These are phyloP conservation scores for Mycothermus thermophilus DNA, from an alignment of 495 filamentous ascomycete genomes.

Conservation along the genomic window DNA sequence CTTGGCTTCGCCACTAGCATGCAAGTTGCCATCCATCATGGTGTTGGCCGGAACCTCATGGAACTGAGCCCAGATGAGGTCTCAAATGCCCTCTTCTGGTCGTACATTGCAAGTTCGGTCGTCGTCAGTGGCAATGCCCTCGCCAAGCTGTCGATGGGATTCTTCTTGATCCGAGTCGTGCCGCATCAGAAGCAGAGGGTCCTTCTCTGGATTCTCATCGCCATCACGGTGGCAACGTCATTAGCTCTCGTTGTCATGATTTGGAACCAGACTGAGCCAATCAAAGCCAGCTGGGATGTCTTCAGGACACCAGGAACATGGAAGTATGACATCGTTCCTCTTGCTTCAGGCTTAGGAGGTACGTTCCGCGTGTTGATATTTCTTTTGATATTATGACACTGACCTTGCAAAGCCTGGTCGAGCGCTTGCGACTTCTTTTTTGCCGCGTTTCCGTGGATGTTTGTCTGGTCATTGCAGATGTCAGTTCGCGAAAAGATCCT, in stretches of 20 bases:
- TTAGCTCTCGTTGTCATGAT: slow-evolving; percentile 20
- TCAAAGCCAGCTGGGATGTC: slow-evolving; percentile 24
- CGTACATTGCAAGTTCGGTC: slow-evolving; percentile 26
- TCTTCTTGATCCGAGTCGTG: slow-evolving; percentile 28
- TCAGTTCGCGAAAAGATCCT: slow-evolving; percentile 27
- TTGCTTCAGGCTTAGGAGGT: slow-evolving; percentile 27
- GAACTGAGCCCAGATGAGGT: slow-evolving; percentile 16
- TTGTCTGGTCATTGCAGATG: slow-evolving; percentile 30
- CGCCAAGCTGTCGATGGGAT: slow-evolving; percentile 29
- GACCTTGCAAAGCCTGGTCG: slow-evolving; percentile 21
- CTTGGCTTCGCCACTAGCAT: too few species aligned
- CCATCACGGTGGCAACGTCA: slow-evolving; percentile 19
- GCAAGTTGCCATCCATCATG: too few species aligned
- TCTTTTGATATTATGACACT: too few species aligned
- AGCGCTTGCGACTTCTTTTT: slow-evolving; percentile 32
- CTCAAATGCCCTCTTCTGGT: slow-evolving; percentile 26
- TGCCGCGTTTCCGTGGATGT: slow-evolving; percentile 31
- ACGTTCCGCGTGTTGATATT: slow-evolving; percentile 6
- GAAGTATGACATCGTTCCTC: slow-evolving; percentile 25
- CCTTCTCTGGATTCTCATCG: slow-evolving; percentile 22
- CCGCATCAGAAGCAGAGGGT: slow-evolving; percentile 23
- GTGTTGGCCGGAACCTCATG: slow-evolving; percentile 24
- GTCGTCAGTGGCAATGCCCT: slow-evolving; percentile 27
- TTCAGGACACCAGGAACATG: slow-evolving; percentile 23
- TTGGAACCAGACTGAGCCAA: slow-evolving; percentile 26